Evolutionary conservation across 2,329 filamentous ascomycete species (phyloP), one percentile per base, ranked within the genome.

Genomic region (Chaetomiaceae sp.): DNA sequence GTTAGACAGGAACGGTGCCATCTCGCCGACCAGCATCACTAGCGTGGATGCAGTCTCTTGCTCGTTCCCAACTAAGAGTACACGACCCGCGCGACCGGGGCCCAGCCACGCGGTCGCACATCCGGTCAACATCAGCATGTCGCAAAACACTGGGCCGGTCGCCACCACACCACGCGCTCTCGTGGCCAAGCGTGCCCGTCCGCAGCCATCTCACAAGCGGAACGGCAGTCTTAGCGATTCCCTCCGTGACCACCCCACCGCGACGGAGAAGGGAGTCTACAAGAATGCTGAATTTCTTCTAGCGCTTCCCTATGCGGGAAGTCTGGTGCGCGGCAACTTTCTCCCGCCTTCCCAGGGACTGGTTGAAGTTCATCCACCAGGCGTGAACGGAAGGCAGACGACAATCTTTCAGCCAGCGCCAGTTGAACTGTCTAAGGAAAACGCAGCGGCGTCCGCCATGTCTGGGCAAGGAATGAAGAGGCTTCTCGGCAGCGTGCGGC

Each of bases 151-250:
- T 2, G 78, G 76, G 8, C 76, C 75, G 4, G 71, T 84, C 41
- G 82, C 82, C 5, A 75, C 75, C 9, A 84, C 81, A 3, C 82
- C 82, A 4, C 78, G 77, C 51, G 71, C 79, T 1, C 68, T 85
- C 2, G 73, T 76, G 10, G 80, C 80, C 51, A 85, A 85, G 64
- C 76, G 80, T 14, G 74, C 80, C 7, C 78, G 82, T 14, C 77
- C 82, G 18, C 71, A 72, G 11, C 67, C 74, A 36, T 69, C 71
- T 9, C 90, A 96, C 69, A 91, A 90, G 68, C 84, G 90, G 20
- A 95, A 89, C 65, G 90, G 86, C 45, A 96, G 91, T 66, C 86
- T 94, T 62, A 89, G 87, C 0, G 89, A 96, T 70, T 92, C 91
- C 1, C 69, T 92, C 47, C 77, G 90, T 61, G 88, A 94, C 69